These are phyloP conservation scores for Eucalyptus sp. DNA, from an alignment of 345 rosid species.

Conservation along the genomic window DNA sequence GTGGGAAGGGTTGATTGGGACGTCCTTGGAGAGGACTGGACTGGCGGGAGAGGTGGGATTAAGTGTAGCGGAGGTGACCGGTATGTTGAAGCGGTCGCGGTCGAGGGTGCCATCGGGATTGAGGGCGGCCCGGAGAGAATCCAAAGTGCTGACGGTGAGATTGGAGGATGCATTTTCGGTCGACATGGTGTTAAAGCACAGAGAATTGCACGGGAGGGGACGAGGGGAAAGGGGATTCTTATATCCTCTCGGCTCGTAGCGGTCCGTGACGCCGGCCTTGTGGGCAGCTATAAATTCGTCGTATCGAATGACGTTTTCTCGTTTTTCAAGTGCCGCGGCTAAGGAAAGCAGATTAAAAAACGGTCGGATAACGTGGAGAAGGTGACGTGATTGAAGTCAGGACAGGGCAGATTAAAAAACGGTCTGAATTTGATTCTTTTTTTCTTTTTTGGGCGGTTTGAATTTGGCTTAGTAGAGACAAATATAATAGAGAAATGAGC, in stretches of 20 bases:
- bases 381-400: not conserved
- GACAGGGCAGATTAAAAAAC: not conserved
- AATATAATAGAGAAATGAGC: no score
- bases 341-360: not conserved
- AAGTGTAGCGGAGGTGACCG: slow-evolving; percentile 2
- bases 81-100: not conserved
- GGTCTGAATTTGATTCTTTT: not conserved
- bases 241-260: not conserved
- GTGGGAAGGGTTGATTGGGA: slow-evolving; percentile 12
- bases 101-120: slow-evolving; percentile 19
- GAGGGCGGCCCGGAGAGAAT: slow-evolving; percentile 5
- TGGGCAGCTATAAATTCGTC: not conserved
- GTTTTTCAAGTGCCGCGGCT: not conserved
- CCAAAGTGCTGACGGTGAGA: slow-evolving; percentile 3
- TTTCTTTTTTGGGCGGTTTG: no score
- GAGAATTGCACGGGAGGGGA: not conserved
- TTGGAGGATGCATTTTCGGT: not conserved
- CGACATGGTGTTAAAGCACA: not conserved
- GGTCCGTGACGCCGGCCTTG: not conserved
- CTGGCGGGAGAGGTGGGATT: not conserved
- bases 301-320: not conserved
- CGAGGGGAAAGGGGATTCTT: not conserved
- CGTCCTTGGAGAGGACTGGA: slow-evolving; percentile 18
- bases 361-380: not conserved
- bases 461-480: no score